Percentiles rank a stretch among this genome's conserved stretches.
Evolutionary conservation across 192 early-diverging fungal species (phyloP).

Genomic region (Coemansia sp.): DNA sequence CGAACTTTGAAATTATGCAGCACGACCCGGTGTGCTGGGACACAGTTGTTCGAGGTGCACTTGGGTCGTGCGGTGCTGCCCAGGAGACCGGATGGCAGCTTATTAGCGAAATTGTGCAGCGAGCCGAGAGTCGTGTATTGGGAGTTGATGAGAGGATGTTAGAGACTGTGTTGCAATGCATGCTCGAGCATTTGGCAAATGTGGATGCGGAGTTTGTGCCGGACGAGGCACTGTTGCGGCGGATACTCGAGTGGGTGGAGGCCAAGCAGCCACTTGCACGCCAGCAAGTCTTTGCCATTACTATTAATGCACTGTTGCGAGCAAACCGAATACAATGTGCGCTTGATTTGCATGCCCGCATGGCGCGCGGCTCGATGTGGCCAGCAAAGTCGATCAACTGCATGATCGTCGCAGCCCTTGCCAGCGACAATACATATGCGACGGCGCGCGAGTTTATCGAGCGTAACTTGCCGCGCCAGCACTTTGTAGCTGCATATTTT

Average conservation of each 20-base stretch:
- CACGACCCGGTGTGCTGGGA: slow-evolving; percentile 41
- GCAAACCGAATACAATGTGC: slow-evolving; percentile 14
- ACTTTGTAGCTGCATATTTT: slow-evolving; percentile 17
- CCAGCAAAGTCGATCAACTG: slow-evolving; percentile 37
- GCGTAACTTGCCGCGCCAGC: slow-evolving; percentile 22
- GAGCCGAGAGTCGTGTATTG: background rate
- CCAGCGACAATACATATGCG: background rate
- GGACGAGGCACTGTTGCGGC: background rate
- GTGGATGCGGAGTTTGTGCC: slow-evolving; percentile 11
- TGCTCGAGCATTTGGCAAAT: slow-evolving; percentile 2
- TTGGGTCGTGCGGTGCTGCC: slow-evolving; percentile 8
- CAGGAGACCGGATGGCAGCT: slow-evolving; percentile 32
- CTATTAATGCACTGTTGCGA: slow-evolving; percentile 21
- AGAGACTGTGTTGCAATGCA: slow-evolving; percentile 29
- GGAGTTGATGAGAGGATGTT: slow-evolving; percentile 20
- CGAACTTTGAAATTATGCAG: slow-evolving; percentile 6
- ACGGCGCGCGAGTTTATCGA: slow-evolving; percentile 15
- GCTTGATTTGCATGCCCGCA: slow-evolving; percentile 25
- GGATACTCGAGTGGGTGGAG: slow-evolving; percentile 22
- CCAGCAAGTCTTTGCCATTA: slow-evolving; percentile 14
- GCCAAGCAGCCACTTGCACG: slow-evolving; percentile 14
- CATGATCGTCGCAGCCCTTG: slow-evolving; percentile 27
- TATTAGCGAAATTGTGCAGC: slow-evolving; percentile 22
- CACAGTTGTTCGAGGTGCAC: slow-evolving; percentile 25
- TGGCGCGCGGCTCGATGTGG: slow-evolving; percentile 23